phyloP scores from a whole-genome alignment of 2,329 filamentous ascomycete species.

The Fonsecaea pedrosoi region DNA sequence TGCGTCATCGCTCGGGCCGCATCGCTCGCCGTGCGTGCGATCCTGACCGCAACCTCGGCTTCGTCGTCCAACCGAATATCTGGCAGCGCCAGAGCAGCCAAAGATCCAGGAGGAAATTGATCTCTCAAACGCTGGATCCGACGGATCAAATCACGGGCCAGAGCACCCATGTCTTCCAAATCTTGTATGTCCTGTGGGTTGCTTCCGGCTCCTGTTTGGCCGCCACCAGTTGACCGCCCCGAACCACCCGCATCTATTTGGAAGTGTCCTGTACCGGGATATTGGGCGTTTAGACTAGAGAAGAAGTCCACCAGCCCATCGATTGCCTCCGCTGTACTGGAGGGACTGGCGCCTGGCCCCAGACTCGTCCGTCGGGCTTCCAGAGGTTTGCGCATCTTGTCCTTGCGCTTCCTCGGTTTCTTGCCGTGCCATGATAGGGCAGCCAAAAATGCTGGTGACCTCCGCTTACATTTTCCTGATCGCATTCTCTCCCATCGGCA shows the following conservation, averaged over 20 bases:
- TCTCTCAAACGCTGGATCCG: conserved; percentile 38
- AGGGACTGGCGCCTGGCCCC: neutral
- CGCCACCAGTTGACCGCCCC: neutral
- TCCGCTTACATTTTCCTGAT: conserved; percentile 38
- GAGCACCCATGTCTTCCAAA: conserved; percentile 37
- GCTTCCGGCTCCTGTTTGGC: neutral
- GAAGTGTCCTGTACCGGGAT: conserved; percentile 6
- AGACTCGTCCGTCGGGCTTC: conserved; percentile 31
- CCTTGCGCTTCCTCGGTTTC: conserved; percentile 36
- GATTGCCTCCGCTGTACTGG: conserved; percentile 28
- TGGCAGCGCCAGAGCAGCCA: conserved; percentile 38
- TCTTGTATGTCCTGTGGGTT: conserved; percentile 34
- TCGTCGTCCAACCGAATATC: conserved; percentile 37
- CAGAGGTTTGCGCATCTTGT: conserved; percentile 36
- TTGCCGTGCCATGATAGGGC: conserved; percentile 28
- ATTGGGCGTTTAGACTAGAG: conserved; percentile 28
- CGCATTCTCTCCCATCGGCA: conserved; percentile 40
- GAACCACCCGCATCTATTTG: conserved; percentile 5
- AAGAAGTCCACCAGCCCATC: conserved; percentile 39
- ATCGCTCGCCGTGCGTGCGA: neutral
- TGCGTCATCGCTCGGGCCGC: neutral
- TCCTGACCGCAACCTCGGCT: conserved; percentile 5
- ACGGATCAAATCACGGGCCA: conserved; percentile 37
- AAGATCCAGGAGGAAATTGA: conserved; percentile 37
- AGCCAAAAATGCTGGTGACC: conserved; percentile 33